Conservation (phyloP, 257 asterid genomes). For the Ballota nigra region DNA sequence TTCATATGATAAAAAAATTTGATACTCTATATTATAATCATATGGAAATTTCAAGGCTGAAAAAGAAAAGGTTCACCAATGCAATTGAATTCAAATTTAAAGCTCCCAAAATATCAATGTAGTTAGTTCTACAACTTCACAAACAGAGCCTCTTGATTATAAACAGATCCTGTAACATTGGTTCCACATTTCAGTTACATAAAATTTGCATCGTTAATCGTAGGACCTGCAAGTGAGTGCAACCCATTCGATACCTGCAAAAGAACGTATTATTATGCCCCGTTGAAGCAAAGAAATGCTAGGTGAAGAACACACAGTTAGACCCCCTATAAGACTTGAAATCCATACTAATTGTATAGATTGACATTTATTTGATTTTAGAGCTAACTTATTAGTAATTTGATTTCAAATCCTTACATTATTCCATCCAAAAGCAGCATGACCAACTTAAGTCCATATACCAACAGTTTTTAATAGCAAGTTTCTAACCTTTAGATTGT, state of each 20-base stretch:
- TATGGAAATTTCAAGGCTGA: background rate
- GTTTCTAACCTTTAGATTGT: background rate
- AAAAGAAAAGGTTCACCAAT: background rate
- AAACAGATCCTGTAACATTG: background rate
- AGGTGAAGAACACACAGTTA: background rate
- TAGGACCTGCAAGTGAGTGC: background rate
- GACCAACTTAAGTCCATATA: background rate
- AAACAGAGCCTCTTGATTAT: background rate
- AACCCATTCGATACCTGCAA: slow-evolving; percentile 9
- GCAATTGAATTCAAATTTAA: background rate
- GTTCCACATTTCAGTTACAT: background rate
- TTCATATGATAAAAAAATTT: no score
- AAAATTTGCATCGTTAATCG: background rate
- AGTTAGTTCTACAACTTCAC: slow-evolving; percentile 2
- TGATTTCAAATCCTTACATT: background rate
- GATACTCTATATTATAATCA: no score
- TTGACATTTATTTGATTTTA: background rate
- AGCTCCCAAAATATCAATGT: background rate
- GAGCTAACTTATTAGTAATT: background rate
- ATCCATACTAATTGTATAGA: background rate
- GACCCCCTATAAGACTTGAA: background rate
- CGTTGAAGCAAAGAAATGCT: background rate
- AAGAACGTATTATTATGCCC: background rate
- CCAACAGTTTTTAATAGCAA: background rate
- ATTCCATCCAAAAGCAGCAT: background rate